Evolutionary conservation across 2,329 filamentous ascomycete genomes (phyloP).

Genomic region (Xylaria sp.): DNA sequence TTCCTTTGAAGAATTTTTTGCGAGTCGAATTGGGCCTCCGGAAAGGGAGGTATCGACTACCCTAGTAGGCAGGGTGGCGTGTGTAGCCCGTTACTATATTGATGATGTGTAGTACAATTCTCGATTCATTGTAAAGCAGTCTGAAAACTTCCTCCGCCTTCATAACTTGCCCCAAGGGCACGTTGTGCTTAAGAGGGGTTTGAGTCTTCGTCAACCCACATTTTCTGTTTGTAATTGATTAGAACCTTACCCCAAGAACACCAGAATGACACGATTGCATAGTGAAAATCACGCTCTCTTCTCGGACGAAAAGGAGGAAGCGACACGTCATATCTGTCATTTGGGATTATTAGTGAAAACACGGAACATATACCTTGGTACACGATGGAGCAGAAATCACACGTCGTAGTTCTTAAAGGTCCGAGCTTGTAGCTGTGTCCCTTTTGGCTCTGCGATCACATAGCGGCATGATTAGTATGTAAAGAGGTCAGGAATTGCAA

Average conservation of each 20-base stretch:
- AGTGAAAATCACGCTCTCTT: neutral
- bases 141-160: conserved; percentile 30
- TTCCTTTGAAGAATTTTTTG: neutral
- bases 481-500: neutral
- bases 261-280: no score
- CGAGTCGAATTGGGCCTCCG: conserved; percentile 18
- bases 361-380: conserved; percentile 24
- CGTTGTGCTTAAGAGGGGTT: no score
- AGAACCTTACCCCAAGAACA: no score
- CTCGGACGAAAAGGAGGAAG: conserved; percentile 21
- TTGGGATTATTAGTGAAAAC: conserved; percentile 10
- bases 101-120: conserved; percentile 19
- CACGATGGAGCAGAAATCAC: conserved; percentile 27
- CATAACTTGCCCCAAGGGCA: neutral
- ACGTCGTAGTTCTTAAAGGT: conserved; percentile 16
- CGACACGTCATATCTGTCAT: neutral
- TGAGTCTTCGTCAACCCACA: no score
- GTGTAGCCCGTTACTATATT: conserved; percentile 9
- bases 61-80: conserved; percentile 17
- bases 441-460: neutral
- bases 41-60: conserved; percentile 25
- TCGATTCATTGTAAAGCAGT: conserved; percentile 30
- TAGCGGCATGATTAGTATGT: conserved; percentile 48
- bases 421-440: neutral
- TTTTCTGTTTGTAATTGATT: no score